Evolutionary conservation across 73 alveolate genomes (phyloP).

Genomic region (Uronychia setigera): DNA sequence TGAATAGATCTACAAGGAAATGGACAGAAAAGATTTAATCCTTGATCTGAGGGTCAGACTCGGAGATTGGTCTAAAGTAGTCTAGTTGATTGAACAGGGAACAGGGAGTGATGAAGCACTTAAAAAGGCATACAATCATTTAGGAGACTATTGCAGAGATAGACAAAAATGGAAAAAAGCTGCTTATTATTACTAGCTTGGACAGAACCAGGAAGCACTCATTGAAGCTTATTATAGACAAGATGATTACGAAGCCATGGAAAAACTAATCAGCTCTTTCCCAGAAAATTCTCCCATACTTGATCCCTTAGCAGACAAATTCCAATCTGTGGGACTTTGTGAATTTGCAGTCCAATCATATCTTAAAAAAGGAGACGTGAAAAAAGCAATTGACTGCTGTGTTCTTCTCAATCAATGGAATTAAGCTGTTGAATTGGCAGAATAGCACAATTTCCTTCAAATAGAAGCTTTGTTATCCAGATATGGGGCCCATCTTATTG

Average conservation of each 20-base stretch:
- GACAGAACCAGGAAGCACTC: slow-evolving; percentile 82
- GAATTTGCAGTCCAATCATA: slow-evolving; percentile 97
- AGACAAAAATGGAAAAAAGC: slow-evolving; percentile 87
- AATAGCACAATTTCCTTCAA: slow-evolving; percentile 97
- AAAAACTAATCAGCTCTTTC: slow-evolving; percentile 72
- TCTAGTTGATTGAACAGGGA: slow-evolving; percentile 85
- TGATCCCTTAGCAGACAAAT: slow-evolving; percentile 89
- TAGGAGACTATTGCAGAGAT: slow-evolving; percentile 83
- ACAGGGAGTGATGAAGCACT: slow-evolving; percentile 93
- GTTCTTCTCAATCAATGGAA: slow-evolving; percentile 97
- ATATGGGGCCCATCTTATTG: slow-evolving; percentile 97
- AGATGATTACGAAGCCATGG: slow-evolving; percentile 89
- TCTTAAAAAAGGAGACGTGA: slow-evolving; percentile 94
- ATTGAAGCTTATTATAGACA: slow-evolving; percentile 85
- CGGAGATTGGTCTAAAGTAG: slow-evolving; percentile 97
- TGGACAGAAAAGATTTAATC: slow-evolving; percentile 98
- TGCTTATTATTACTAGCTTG: slow-evolving; percentile 76
- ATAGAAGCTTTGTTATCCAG: slow-evolving; percentile 97
- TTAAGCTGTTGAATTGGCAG: slow-evolving; percentile 99
- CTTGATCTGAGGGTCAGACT: slow-evolving; percentile 91
- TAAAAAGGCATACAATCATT: slow-evolving; percentile 80
- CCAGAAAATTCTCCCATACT: slow-evolving; percentile 91
- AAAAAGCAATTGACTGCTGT: slow-evolving; percentile 99
- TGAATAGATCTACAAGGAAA: slow-evolving; percentile 92
- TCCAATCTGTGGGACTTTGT: slow-evolving; percentile 93